phyloP scores from a whole-genome alignment of 1,139 yeast genomes.

The Zygosaccharomyces sapae region DNA sequence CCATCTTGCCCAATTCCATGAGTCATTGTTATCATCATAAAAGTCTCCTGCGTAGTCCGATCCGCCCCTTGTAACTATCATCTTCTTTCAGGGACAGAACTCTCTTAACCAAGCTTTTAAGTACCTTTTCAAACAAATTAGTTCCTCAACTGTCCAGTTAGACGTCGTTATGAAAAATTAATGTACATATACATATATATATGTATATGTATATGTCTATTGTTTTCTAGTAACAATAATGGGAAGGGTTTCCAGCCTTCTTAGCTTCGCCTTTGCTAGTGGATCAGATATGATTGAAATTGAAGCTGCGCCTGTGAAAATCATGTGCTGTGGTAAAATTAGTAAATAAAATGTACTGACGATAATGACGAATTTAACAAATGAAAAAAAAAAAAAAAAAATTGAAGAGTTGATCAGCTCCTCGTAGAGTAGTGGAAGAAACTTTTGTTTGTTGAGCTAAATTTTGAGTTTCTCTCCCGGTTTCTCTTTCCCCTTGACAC shows the following conservation, averaged over 20 bases:
- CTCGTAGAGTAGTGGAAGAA: not conserved
- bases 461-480: not conserved
- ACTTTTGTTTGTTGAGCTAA: not conserved
- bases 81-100: too few species aligned
- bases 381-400: not conserved
- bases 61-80: not conserved
- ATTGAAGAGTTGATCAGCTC: not conserved
- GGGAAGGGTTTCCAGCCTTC: not conserved
- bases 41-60: conserved; percentile 5
- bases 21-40: conserved; percentile 1
- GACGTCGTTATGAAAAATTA: too few species aligned
- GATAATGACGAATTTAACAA: not conserved
- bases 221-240: too few species aligned
- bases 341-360: not conserved
- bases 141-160: not conserved
- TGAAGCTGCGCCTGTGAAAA: not conserved
- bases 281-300: not conserved
- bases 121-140: not conserved
- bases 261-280: not conserved
- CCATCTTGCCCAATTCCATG: not conserved
- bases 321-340: not conserved
- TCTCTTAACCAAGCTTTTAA: too few species aligned
- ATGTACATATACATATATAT: not conserved
- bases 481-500: not conserved
- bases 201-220: not conserved